Conservation (phyloP, 192 early-diverging fungal species). For the Helicostylum pulchrum region DNA sequence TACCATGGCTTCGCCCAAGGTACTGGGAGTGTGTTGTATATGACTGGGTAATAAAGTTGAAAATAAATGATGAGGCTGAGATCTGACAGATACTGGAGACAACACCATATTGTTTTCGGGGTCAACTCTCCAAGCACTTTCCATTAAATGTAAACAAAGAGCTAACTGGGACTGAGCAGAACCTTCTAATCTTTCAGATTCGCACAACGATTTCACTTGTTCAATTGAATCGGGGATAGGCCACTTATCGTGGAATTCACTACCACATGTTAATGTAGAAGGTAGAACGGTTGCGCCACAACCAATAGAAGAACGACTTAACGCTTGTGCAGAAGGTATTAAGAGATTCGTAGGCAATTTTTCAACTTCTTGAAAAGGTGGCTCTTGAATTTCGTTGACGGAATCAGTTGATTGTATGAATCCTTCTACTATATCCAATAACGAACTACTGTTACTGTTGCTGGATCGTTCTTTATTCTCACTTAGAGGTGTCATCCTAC, state of each 20-base stretch:
- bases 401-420: too few species aligned
- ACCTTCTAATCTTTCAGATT: slow-evolving; percentile 1
- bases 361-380: too few species aligned
- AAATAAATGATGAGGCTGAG: too few species aligned
- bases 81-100: background rate
- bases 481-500: too few species aligned
- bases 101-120: background rate
- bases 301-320: background rate
- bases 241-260: slow-evolving; percentile 7
- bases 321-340: background rate
- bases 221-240: slow-evolving; percentile 3
- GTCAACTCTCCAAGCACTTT: slow-evolving; percentile 1
- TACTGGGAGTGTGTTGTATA: slow-evolving; percentile 32
- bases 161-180: background rate
- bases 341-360: too few species aligned
- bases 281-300: too few species aligned
- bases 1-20: slow-evolving; percentile 66
- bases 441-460: too few species aligned
- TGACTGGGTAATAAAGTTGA: background rate
- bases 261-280: too few species aligned
- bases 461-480: too few species aligned
- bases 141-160: slow-evolving; percentile 13
- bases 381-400: too few species aligned
- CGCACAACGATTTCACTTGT: background rate
- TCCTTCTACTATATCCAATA: too few species aligned